Conservation (phyloP, 495 filamentous ascomycete species). For the Lineolata rhizophorae region DNA sequence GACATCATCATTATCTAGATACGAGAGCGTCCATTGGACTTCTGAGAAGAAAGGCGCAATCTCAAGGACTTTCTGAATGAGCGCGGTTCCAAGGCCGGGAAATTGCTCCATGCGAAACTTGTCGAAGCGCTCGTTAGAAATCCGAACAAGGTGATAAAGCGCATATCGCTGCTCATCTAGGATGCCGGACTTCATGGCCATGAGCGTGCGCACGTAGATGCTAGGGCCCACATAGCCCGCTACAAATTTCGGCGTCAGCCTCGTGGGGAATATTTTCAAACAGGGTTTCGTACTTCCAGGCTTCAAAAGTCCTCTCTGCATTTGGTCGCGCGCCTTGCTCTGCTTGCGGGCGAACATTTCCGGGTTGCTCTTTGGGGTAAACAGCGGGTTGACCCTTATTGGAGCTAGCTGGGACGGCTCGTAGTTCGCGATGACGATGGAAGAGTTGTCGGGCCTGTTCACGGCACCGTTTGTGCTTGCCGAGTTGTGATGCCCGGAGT, state of each 20-base stretch:
- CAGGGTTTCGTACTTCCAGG: too few relatives aligned
- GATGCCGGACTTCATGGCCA: slow-evolving; percentile 57
- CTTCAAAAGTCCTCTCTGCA: too few relatives aligned
- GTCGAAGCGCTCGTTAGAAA: slow-evolving; percentile 81
- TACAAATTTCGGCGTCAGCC: slow-evolving; percentile 11
- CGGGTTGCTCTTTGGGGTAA: slow-evolving; percentile 46
- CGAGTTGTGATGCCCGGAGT: slow-evolving; percentile 21
- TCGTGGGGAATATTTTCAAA: too few relatives aligned
- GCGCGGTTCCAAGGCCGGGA: slow-evolving; percentile 66
- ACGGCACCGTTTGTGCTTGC: slow-evolving; percentile 15
- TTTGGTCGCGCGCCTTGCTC: too few relatives aligned
- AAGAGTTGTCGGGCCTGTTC: slow-evolving; percentile 17
- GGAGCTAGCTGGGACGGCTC: slow-evolving; percentile 33
- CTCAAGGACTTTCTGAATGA: slow-evolving; percentile 64
- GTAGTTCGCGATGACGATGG: slow-evolving; percentile 32
- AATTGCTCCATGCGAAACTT: slow-evolving; percentile 90
- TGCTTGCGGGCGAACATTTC: slow-evolving; percentile 34
- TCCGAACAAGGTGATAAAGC: slow-evolving; percentile 80
- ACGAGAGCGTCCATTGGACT: slow-evolving; percentile 59
- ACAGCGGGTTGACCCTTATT: slow-evolving; percentile 41
- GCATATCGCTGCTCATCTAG: slow-evolving; percentile 71
- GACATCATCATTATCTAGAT: slow-evolving; percentile 27
- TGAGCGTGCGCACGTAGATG: slow-evolving; percentile 69
- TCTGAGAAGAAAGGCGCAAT: slow-evolving; percentile 56
- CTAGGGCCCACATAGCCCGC: slow-evolving; percentile 50